A percentile compares a stretch with the other conserved stretches of the same genome.
Conservation (phyloP, 768 basidiomycete genomes). For the Macrolepiota fuliginosa region DNA sequence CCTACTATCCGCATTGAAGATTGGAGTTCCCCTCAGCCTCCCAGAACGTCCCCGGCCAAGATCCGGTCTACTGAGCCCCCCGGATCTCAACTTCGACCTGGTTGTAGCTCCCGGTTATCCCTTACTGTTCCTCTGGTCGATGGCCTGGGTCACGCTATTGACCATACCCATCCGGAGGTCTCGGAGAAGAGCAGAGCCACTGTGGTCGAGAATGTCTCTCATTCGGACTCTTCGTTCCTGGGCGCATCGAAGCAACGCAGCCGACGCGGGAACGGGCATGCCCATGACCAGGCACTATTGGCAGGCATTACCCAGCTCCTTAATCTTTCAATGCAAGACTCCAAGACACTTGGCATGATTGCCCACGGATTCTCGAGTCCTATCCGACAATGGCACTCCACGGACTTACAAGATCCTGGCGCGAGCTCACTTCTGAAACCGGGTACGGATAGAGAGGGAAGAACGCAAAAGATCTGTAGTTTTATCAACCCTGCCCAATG, state of each 20-base stretch:
- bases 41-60: background rate
- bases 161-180: background rate
- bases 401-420: background rate
- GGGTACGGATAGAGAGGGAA: background rate
- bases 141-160: background rate
- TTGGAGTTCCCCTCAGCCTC: background rate
- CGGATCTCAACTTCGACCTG: background rate
- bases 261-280: background rate
- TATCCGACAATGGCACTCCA: background rate
- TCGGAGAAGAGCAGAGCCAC: background rate
- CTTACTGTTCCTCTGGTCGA: background rate
- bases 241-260: background rate
- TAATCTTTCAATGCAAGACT: background rate
- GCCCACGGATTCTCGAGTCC: background rate
- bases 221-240: background rate
- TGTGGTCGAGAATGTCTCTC: background rate
- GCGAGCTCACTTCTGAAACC: background rate
- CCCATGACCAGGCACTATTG: background rate
- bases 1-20: slow-evolving; percentile 8
- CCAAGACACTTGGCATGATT: background rate
- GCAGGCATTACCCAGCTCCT: background rate
- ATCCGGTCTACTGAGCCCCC: background rate
- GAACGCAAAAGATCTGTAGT: background rate
- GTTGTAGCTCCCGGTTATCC: background rate
- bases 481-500: background rate